Evolutionary conservation across 495 filamentous ascomycete species (phyloP), one percentile per base, ranked within the genome.

Genomic region (Rusavskia elegans): DNA sequence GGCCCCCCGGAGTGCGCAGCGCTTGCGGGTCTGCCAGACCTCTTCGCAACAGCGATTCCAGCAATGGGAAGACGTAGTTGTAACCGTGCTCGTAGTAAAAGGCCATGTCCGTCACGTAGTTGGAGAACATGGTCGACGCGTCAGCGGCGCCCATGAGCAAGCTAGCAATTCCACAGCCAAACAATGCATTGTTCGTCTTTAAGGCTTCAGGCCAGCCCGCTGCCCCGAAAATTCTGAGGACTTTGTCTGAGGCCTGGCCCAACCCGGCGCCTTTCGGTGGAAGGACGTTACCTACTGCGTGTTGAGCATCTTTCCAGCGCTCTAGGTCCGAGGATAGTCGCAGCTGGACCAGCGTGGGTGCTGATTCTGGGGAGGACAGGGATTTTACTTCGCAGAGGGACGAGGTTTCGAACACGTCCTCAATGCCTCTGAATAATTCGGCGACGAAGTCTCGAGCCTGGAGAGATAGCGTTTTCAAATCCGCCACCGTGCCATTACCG

Each of bases 21-120:
- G 62, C 61, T 9, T 57, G 55, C 30, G 50, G 36, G 42, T 64
- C 62, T 20, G 36, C 51, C 51, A 55, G 30, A 2, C 49, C 53
- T 51, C 27, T 40, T 41, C 50, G 40, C 32, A 64, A 19, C 5
- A 63, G 40, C 29, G 54, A 45, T 44, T 64, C 61, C n/a, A 63
- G 49, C 23, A 48, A 50, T 20, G 63, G 63, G 45, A 64, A 65
- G 53, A 63, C 52, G 32, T 65, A 48, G 49, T 64, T 48, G 50
- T 60, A 65, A 13, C 63, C 63, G 50, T 65, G 63, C 53, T 65
- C 62, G 46, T 64, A 63, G 51, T 62, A 65, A 40, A 65, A 65
- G 27, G 42, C 61, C 59, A 64, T 60, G 51, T 65, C 63, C 8
- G 52, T 57, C 9, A 54, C 55, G 46, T 62, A 62, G 52, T 65